These are phyloP conservation scores for Aspergillus biplanus DNA, from an alignment of 495 filamentous ascomycete species.

Conservation along the genomic window DNA sequence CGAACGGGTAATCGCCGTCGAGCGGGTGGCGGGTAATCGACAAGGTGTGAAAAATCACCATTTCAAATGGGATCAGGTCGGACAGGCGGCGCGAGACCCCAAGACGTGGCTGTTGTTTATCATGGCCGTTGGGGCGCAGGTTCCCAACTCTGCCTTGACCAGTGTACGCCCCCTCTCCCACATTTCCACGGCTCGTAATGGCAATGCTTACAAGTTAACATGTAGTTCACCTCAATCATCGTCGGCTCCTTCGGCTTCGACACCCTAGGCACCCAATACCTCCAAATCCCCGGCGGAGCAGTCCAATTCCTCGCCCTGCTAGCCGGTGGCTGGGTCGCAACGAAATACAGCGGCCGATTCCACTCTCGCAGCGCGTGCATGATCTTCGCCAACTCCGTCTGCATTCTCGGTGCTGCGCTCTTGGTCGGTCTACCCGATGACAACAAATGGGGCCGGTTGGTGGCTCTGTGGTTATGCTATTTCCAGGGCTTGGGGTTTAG, in stretches of 20 bases:
- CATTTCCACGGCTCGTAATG: not conserved
- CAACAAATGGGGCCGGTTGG: constrained; percentile 57
- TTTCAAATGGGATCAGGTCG: constrained; percentile 53
- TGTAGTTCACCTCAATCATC: constrained; percentile 51
- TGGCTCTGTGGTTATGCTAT: constrained; percentile 58
- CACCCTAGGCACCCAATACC: constrained; percentile 57
- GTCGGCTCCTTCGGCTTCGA: constrained; percentile 57
- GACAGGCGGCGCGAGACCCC: constrained; percentile 49
- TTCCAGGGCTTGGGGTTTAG: constrained; percentile 52
- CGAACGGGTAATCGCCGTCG: constrained; percentile 46
- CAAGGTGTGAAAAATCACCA: constrained; percentile 52
- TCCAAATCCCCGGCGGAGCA: constrained; percentile 54
- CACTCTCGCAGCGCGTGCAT: constrained; percentile 37
- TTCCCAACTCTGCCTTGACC: constrained; percentile 44
- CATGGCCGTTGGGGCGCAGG: constrained; percentile 39
- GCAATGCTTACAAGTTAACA: constrained; percentile 12
- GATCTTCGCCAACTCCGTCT: constrained; percentile 52
- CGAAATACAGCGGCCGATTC: constrained; percentile 41
- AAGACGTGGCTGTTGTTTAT: constrained; percentile 53
- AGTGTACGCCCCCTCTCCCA: constrained; percentile 31
- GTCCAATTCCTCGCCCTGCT: constrained; percentile 45
- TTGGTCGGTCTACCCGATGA: constrained; percentile 52
- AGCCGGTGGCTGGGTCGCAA: constrained; percentile 40
- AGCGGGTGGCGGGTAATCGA: constrained; percentile 46
- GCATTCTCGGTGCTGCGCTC: constrained; percentile 60